phyloP scores from a whole-genome alignment of 441 rosid species.

The Aquilaria agallochum region DNA sequence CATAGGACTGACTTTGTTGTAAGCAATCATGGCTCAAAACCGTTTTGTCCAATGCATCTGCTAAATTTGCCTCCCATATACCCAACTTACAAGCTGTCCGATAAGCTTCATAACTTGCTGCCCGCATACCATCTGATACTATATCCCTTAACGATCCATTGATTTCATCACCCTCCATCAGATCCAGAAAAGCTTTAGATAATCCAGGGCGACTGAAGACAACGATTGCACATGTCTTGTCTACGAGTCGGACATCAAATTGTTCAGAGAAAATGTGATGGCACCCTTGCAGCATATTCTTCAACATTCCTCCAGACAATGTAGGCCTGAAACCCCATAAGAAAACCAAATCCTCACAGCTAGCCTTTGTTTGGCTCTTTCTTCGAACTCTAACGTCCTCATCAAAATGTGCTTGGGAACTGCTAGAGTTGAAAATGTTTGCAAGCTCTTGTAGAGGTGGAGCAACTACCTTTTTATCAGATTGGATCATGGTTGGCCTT shows the following conservation, averaged over 20 bases:
- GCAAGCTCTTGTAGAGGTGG: constrained; percentile 30
- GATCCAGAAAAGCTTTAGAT: constrained; percentile 38
- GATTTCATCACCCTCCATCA: constrained; percentile 36
- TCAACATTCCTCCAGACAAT: constrained; percentile 51
- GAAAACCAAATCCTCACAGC: constrained; percentile 63
- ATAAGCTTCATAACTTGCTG: constrained; percentile 50
- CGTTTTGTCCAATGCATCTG: constrained; percentile 61
- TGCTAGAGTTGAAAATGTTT: constrained; percentile 24
- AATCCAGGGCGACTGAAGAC: constrained; percentile 57
- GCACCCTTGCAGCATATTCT: constrained; percentile 51
- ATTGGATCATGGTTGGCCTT: constrained; percentile 19
- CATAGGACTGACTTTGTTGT: constrained; percentile 21
- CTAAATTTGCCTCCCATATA: constrained; percentile 58
- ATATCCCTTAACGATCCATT: constrained; percentile 50
- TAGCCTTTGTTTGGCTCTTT: constrained; percentile 43
- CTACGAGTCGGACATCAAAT: constrained; percentile 57
- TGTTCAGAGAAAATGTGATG: constrained; percentile 41
- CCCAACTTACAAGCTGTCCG: constrained; percentile 57
- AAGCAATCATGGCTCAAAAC: constrained; percentile 21
- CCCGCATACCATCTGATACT: constrained; percentile 68
- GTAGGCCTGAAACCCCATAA: constrained; percentile 61
- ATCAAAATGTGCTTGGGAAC: constrained; percentile 23
- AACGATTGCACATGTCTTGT: constrained; percentile 67
- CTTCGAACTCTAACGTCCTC: constrained; percentile 55
- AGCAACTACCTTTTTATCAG: constrained; percentile 22